Conservation (phyloP, 2,329 filamentous ascomycete species). For the Phialocephala sp. region DNA sequence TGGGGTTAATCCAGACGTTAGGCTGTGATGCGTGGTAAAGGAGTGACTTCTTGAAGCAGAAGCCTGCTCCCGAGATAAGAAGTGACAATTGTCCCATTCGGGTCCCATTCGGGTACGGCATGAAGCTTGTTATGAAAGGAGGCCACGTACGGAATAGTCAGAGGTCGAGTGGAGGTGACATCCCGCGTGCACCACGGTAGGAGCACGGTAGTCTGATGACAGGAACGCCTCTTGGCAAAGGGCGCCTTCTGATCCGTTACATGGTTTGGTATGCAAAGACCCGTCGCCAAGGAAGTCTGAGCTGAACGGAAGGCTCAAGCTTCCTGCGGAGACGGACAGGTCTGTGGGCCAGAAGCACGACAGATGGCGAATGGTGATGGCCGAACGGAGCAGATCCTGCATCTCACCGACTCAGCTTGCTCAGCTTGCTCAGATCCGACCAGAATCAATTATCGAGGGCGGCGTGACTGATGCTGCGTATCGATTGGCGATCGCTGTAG, state of each 20-base stretch:
- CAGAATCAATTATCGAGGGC: neutral
- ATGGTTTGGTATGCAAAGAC: conserved; percentile 19
- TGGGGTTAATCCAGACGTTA: too few relatives aligned
- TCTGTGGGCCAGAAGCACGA: conserved; percentile 12
- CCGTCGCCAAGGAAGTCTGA: conserved; percentile 21
- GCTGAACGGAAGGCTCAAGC: conserved; percentile 11
- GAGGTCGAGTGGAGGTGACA: conserved; percentile 9
- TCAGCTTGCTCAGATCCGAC: neutral
- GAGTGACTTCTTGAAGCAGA: neutral
- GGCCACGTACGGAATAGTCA: neutral
- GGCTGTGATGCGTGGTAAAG: conserved; percentile 6
- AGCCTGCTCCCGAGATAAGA: neutral
- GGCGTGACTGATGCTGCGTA: neutral
- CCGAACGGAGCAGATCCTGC: conserved; percentile 1
- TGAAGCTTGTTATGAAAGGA: too few relatives aligned
- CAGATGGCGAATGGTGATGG: conserved; percentile 5
- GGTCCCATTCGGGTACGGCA: too few relatives aligned
- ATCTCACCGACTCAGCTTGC: neutral
- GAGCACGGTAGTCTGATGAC: conserved; percentile 20
- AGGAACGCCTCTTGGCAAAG: conserved; percentile 6
- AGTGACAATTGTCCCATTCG: neutral
- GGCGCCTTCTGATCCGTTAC: conserved; percentile 16
- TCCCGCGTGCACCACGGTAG: too few relatives aligned
- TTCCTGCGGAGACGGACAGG: conserved; percentile 11
- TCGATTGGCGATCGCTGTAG: neutral